phyloP scores from a whole-genome alignment of 2,329 filamentous ascomycete species.

The Rasamsonia emersonii region DNA sequence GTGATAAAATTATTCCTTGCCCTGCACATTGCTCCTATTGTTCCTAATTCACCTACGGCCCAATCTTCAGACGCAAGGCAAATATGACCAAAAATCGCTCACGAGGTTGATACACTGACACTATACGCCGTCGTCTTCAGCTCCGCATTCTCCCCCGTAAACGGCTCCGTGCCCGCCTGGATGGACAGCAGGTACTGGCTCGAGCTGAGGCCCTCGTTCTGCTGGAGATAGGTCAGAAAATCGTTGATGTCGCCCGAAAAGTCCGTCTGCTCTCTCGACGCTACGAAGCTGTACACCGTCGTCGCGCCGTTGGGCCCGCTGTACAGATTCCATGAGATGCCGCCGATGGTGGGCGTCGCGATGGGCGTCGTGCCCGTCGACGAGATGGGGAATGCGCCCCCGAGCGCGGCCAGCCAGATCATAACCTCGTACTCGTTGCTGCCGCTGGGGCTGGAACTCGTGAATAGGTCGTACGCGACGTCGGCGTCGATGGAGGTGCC shows the following conservation, averaged over 20 bases:
- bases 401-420: conserved; percentile 55
- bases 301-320: conserved; percentile 51
- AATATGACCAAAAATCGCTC: too few species aligned
- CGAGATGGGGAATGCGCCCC: conserved; percentile 49
- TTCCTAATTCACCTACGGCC: too few species aligned
- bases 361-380: conserved; percentile 40
- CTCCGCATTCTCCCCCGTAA: conserved; percentile 20
- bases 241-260: conserved; percentile 51
- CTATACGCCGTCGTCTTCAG: conserved; percentile 23
- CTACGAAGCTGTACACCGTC: conserved; percentile 54
- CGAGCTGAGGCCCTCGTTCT: conserved; percentile 22
- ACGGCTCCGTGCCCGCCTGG: conserved; percentile 30
- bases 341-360: conserved; percentile 47
- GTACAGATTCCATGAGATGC: conserved; percentile 50
- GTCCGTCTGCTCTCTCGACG: conserved; percentile 36
- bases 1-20: too few species aligned
- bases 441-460: conserved; percentile 38
- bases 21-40: too few species aligned
- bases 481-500: conserved; percentile 45
- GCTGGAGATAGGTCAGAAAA: conserved; percentile 50
- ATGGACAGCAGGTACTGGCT: conserved; percentile 48
- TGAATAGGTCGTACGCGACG: conserved; percentile 57
- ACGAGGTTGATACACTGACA: conserved; percentile 12
- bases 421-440: conserved; percentile 54
- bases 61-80: too few species aligned